These are phyloP conservation scores for Crithidia sp. DNA, from an alignment of 208 protist species.

Conservation along the genomic window DNA sequence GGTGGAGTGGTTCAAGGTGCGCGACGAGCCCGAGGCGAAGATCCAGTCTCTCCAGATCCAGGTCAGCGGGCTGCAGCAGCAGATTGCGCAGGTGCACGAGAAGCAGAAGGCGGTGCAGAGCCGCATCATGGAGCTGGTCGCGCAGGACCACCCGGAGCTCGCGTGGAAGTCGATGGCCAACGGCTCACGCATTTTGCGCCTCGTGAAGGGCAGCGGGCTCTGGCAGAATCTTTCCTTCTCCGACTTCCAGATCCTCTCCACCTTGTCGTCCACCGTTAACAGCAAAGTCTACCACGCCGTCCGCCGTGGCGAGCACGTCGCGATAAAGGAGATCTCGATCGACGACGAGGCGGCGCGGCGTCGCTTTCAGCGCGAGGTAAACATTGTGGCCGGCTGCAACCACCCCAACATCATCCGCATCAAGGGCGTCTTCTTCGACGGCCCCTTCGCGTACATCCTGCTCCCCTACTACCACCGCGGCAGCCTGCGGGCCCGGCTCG, in stretches of 20 bases:
- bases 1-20: slow-evolving; percentile 76
- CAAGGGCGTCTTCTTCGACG: slow-evolving; percentile 80
- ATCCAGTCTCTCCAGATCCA: slow-evolving; percentile 45
- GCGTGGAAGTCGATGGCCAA: slow-evolving; percentile 71
- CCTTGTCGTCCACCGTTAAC: slow-evolving; percentile 62
- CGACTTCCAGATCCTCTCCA: slow-evolving; percentile 64
- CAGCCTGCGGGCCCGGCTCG: slow-evolving; percentile 41
- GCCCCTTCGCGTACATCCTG: slow-evolving; percentile 70
- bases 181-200: slow-evolving; percentile 63
- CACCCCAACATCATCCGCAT: slow-evolving; percentile 78
- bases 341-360: slow-evolving; percentile 49
- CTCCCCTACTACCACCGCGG: slow-evolving; percentile 64
- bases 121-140: slow-evolving; percentile 60
- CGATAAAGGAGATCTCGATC: slow-evolving; percentile 69
- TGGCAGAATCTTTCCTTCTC: slow-evolving; percentile 73
- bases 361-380: slow-evolving; percentile 66
- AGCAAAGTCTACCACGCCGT: slow-evolving; percentile 76
- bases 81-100: slow-evolving; percentile 39
- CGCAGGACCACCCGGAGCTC: slow-evolving; percentile 65
- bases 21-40: slow-evolving; percentile 53
- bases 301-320: slow-evolving; percentile 61
- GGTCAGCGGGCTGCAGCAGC: slow-evolving; percentile 38
- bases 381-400: slow-evolving; percentile 55
- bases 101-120: slow-evolving; percentile 59
- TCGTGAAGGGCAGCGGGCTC: slow-evolving; percentile 72